Base-by-base conservation (phyloP, 768 basidiomycete species). In the Tulasnella sp. region DNA sequence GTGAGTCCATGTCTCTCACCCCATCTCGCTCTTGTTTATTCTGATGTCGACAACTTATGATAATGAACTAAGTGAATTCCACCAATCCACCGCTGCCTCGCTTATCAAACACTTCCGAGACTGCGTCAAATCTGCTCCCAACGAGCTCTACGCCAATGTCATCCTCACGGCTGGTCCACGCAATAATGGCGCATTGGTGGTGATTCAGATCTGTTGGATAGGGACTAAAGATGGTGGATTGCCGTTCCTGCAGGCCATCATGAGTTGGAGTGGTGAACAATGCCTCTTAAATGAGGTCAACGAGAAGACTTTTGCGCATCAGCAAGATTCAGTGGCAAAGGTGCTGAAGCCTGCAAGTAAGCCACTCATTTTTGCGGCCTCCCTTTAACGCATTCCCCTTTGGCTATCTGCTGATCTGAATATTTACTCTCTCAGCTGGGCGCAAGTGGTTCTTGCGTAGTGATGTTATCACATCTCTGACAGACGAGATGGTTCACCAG, bases 371-470 rank as follows among this genome's bases (percentile, higher is more conserved):
- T 45, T 53, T 17, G 4, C n/a, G n/a, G n/a, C 48, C 10, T 24
- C 15, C 34, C 15, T 38, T 38, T 15, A 15, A 38, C 7, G 34
- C 5, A 38, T 15, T 38, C 15, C 43, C 30, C 0, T 21, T 10
- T 19, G 46, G 10, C 19, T 38, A 15, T 9, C 8, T 44, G 10
- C 19, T 49, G 11, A n/a, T n/a, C n/a, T n/a, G n/a, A n/a, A n/a
- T n/a, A n/a, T 31, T 9, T 54, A 22, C 51, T 27, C 19, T 3
- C 7, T n/a, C 66, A 88, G 87, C 81, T 43, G 86, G 87, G 8
- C 75, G 87, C 46, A 88, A 89, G 67, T 91, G 92, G 92, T 92
- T 84, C 72, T 88, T 94, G 64, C 88, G 92, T 59, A 89, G 87
- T 11, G 80, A 86, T 12, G 73, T 94, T 63, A 83, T 93, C 59